Evolutionary conservation across 2,329 filamentous ascomycete species (phyloP).

Genomic region (Beauveria australis): DNA sequence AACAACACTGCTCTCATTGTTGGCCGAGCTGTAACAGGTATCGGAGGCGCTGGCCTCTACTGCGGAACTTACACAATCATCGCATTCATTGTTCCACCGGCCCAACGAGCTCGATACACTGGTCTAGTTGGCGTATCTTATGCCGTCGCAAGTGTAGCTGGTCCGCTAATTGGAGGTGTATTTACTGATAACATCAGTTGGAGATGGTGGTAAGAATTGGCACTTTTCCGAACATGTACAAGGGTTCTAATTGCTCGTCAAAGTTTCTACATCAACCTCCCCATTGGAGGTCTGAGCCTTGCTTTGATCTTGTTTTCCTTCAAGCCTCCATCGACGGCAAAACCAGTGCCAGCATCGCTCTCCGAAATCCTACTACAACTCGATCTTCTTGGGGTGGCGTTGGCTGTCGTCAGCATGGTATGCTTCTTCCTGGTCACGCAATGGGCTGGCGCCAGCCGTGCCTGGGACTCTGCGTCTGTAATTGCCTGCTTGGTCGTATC

Average conservation of each 20-base stretch:
- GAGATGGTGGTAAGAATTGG: not conserved
- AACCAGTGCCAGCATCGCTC: slow-evolving; percentile 21
- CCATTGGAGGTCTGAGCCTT: slow-evolving; percentile 13
- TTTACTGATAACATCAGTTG: slow-evolving; percentile 14
- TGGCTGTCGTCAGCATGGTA: slow-evolving; percentile 31
- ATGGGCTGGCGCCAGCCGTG: slow-evolving; percentile 30
- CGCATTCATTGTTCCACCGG: slow-evolving; percentile 19
- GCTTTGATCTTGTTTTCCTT: slow-evolving; percentile 24
- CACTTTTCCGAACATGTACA: not conserved
- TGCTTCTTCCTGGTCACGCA: slow-evolving; percentile 32
- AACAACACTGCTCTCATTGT: slow-evolving; percentile 33
- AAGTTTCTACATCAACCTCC: slow-evolving; percentile 20
- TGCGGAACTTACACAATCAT: slow-evolving; percentile 37
- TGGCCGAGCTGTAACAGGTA: slow-evolving; percentile 36
- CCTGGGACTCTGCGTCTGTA: slow-evolving; percentile 27
- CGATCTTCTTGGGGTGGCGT: slow-evolving; percentile 18
- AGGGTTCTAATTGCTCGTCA: not conserved
- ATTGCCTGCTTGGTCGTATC: slow-evolving; percentile 28
- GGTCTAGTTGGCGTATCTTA: slow-evolving; percentile 17
- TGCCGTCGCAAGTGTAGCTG: slow-evolving; percentile 17
- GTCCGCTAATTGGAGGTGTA: slow-evolving; percentile 18
- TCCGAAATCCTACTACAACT: slow-evolving; percentile 29
- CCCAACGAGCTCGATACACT: slow-evolving; percentile 15
- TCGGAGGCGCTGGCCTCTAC: slow-evolving; percentile 34
- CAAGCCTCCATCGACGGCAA: slow-evolving; percentile 23